Conservation (phyloP, 1,284 basidiomycete species). For the Neolentinus lepideus region DNA sequence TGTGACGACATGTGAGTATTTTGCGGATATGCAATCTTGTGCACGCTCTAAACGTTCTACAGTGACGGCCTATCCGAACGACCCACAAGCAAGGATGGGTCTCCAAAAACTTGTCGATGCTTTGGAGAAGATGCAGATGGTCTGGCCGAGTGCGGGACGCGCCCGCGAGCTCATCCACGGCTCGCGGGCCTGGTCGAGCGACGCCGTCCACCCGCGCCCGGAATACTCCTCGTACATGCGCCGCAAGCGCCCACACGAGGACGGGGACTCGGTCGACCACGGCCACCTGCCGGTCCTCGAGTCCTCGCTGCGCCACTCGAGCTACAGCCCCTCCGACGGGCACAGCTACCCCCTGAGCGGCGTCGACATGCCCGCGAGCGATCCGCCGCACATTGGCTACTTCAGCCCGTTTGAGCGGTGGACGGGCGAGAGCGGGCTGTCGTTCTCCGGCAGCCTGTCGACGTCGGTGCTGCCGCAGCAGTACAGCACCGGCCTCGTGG, state of each 20-base stretch:
- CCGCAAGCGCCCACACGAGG: conserved; percentile 26
- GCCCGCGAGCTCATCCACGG: conserved; percentile 69
- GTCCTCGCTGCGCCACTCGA: background rate
- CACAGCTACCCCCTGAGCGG: conserved; percentile 14
- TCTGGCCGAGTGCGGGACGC: conserved; percentile 74
- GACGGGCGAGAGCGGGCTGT: conserved; percentile 30
- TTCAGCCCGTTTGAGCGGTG: conserved; percentile 43
- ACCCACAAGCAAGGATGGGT: conserved; percentile 63
- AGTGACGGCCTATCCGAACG: conserved; percentile 58
- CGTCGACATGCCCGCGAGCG: conserved; percentile 14
- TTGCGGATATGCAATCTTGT: background rate
- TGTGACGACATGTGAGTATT: conserved; percentile 49
- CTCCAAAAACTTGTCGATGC: conserved; percentile 64
- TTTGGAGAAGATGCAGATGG: conserved; percentile 59
- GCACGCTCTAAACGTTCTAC: conserved; percentile 13
- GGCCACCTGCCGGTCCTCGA: background rate
- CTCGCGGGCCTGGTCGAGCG: conserved; percentile 41
- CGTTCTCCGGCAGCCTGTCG: conserved; percentile 40
- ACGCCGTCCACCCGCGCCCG: conserved; percentile 8
- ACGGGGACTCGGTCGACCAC: background rate
- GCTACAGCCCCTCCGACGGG: background rate
- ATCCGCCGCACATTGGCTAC: conserved; percentile 16
- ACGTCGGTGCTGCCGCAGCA: conserved; percentile 63
- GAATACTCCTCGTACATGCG: conserved; percentile 5
- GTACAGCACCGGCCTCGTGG: conserved; percentile 62